phyloP scores from a whole-genome alignment of 1,284 basidiomycete species.

The Sporisorium reilianum region DNA sequence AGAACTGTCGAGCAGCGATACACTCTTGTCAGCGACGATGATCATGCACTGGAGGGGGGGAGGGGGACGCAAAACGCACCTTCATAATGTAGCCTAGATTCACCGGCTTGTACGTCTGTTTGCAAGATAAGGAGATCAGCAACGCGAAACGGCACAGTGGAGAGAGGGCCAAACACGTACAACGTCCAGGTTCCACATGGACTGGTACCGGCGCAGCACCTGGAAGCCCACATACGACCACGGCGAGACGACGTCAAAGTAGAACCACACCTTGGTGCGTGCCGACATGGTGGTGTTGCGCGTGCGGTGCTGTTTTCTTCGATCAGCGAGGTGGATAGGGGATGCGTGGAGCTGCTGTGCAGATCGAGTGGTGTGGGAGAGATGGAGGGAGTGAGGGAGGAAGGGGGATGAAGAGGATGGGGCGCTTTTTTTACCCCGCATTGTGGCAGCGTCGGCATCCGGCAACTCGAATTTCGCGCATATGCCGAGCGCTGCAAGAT shows the following conservation, averaged over 20 bases:
- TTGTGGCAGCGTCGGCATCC: neutral
- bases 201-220: slow-evolving; percentile 55
- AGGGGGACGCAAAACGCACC: slow-evolving; percentile 28
- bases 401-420: neutral
- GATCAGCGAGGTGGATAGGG: neutral
- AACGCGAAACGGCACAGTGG: neutral
- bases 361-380: no score
- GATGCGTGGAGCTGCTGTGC: no score
- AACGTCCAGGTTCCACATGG: slow-evolving; percentile 59
- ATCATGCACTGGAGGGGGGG: neutral
- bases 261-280: slow-evolving; percentile 54
- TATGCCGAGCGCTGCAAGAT: neutral
- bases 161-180: slow-evolving; percentile 1
- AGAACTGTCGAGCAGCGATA: slow-evolving; percentile 10
- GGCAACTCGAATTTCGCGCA: neutral
- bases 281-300: slow-evolving; percentile 8
- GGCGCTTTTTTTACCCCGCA: slow-evolving; percentile 22
- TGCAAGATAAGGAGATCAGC: neutral
- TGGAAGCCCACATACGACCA: slow-evolving; percentile 63
- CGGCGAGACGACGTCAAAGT: slow-evolving; percentile 66
- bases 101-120: slow-evolving; percentile 48
- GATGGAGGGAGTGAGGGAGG: neutral
- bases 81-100: slow-evolving; percentile 67
- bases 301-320: neutral
- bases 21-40: neutral